phyloP scores from a whole-genome alignment of 192 early-diverging fungal species.

The Coemansia pectinata region DNA sequence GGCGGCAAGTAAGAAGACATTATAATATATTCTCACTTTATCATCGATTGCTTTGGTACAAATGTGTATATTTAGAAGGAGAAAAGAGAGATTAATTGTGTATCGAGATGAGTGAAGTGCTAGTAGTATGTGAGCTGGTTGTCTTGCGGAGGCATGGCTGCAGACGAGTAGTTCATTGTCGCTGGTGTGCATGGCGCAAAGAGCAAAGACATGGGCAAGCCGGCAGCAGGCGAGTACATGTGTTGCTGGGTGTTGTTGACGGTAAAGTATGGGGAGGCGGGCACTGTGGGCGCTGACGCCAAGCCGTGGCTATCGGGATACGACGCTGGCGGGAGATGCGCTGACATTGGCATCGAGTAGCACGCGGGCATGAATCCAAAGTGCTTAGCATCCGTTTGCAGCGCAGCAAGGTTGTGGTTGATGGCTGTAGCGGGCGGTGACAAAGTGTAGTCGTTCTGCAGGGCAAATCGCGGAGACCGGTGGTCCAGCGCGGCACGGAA shows the following conservation, averaged over 20 bases:
- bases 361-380: not conserved
- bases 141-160: not conserved
- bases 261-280: not conserved
- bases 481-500: not conserved
- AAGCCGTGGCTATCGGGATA: constrained; percentile 3
- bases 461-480: constrained; percentile 2
- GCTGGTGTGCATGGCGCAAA: constrained; percentile 43
- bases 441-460: constrained; percentile 2
- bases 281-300: constrained; percentile 3
- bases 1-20: not conserved
- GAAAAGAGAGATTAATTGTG: not conserved
- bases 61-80: too few relatives aligned
- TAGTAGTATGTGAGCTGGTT: not conserved
- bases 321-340: constrained; percentile 5
- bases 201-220: constrained; percentile 27
- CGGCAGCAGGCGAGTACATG: constrained; percentile 1
- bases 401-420: not conserved
- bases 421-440: not conserved
- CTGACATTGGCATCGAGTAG: not conserved
- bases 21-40: not conserved
- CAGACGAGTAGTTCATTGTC: constrained; percentile 1
- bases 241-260: not conserved
- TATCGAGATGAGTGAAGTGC: not conserved
- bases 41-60: not conserved
- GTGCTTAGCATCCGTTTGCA: constrained; percentile 8